phyloP scores from a whole-genome alignment of 805 yeast species.

The Teunomyces atbi region DNA sequence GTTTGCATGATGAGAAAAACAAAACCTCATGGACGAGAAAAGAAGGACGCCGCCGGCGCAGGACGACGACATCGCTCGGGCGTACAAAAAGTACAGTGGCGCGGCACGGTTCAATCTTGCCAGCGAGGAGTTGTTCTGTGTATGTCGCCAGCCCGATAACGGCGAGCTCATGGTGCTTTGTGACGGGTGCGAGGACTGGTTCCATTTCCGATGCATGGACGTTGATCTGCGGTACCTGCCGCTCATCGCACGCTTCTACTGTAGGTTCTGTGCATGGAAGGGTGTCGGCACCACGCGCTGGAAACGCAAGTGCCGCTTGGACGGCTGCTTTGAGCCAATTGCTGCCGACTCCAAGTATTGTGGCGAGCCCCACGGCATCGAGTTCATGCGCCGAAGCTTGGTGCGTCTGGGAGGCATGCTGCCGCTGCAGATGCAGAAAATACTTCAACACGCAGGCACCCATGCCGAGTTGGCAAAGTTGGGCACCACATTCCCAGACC shows the following conservation, averaged over 20 bases:
- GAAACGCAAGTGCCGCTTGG: conserved; percentile 73
- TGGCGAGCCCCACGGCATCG: conserved; percentile 63
- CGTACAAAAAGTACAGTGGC: conserved; percentile 33
- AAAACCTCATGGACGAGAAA: conserved; percentile 11
- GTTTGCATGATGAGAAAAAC: conserved; percentile 7
- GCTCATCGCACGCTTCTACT: conserved; percentile 63
- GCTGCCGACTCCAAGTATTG: conserved; percentile 67
- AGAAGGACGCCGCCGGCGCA: conserved; percentile 14
- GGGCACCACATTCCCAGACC: conserved; percentile 43
- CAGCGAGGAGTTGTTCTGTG: conserved; percentile 69
- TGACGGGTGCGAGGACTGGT: conserved; percentile 96
- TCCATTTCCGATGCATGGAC: conserved; percentile 75
- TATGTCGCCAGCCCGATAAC: conserved; percentile 74
- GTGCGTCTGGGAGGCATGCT: conserved; percentile 14
- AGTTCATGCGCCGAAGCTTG: conserved; percentile 33
- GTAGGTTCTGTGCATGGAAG: conserved; percentile 67
- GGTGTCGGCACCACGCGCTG: conserved; percentile 56
- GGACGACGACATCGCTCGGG: conserved; percentile 32
- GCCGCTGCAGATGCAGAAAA: conserved; percentile 21
- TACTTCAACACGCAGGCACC: conserved; percentile 20
- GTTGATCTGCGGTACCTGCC: conserved; percentile 49
- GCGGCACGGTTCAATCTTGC: conserved; percentile 44
- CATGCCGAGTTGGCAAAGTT: conserved; percentile 22
- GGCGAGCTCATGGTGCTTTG: conserved; percentile 91
- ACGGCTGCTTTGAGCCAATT: conserved; percentile 56